These are phyloP conservation scores for Tricladium varicosporioides DNA, from an alignment of 2,329 filamentous ascomycete species.

Conservation along the genomic window DNA sequence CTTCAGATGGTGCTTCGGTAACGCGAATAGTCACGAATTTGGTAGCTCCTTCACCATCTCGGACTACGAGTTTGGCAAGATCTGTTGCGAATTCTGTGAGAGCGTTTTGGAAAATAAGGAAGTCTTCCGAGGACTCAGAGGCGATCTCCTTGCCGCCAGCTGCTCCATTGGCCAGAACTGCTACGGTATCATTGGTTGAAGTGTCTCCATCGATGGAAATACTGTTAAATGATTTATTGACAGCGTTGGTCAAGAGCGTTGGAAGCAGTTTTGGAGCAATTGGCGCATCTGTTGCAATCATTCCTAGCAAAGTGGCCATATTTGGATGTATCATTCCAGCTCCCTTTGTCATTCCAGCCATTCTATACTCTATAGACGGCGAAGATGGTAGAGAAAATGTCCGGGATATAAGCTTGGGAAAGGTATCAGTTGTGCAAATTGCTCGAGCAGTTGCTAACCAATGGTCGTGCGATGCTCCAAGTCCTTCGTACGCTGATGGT, in stretches of 20 bases:
- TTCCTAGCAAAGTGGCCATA: conserved; percentile 92
- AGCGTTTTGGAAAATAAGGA: conserved; percentile 65
- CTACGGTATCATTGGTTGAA: conserved; percentile 94
- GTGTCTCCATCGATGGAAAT: conserved; percentile 98
- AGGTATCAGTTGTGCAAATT: conserved; percentile 98
- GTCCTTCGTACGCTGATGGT: conserved; percentile 67
- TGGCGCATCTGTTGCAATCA: conserved; percentile 88
- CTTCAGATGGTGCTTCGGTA: conserved; percentile 65
- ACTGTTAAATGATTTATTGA: conserved; percentile 87
- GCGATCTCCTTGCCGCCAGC: conserved; percentile 69
- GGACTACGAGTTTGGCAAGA: conserved; percentile 87
- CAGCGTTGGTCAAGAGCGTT: conserved; percentile 68
- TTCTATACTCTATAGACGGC: conserved; percentile 70
- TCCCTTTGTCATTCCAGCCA: conserved; percentile 95
- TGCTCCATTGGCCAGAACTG: conserved; percentile 91
- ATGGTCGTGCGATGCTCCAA: conserved; percentile 75
- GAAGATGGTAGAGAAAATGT: conserved; percentile 83
- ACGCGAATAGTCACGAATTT: conserved; percentile 96
- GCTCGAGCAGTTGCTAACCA: conserved; percentile 86
- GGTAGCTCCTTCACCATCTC: conserved; percentile 94
- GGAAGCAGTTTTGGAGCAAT: conserved; percentile 67
- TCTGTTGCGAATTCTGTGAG: conserved; percentile 78
- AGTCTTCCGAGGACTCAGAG: conserved; percentile 57
- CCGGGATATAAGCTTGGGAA: conserved; percentile 88
- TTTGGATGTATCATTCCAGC: conserved; percentile 99